Base-by-base conservation (phyloP, 352 stramenopile species). In the Phytopythium litorale region DNA sequence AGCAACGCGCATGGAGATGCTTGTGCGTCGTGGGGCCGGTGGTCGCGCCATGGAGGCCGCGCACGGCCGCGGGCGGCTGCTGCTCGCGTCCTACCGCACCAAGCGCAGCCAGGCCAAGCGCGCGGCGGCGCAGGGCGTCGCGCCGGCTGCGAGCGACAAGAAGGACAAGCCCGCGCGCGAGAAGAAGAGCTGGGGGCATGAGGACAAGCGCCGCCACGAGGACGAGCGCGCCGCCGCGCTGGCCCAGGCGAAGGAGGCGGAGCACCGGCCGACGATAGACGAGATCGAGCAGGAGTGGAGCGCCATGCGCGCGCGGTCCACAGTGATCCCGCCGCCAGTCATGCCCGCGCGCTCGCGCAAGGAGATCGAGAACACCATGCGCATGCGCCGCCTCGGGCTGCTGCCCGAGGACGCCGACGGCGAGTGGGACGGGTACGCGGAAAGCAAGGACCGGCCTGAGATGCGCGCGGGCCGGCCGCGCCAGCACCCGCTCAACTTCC, bases 281-380 rank as follows among this genome's bases (percentile, higher is more conserved):
- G 72, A 79, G 43, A 67, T 87, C 42, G 69, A 87, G 35, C 64
- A 70, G 50, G 64, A 83, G 35, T 87, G 78, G 78, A 62, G 59
- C n/a, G 62, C 50, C 19, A 79, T 87, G 75, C 78, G 78, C 35
- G 49, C 55, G 45, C 66, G 75, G 16, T 72, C 78, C 15, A 56
- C 66, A 46, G 33, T 68, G 11, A 60, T 78, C 49, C 74, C 70
- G 2, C 68, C 73, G 7, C 72, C 71, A 15, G 65, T 82, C 21
- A 56, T 84, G n/a, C 66, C 78, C 7, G 61, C 58, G 23, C 62
- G 70, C 6, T 75, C 71, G 25, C 73, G 74, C 52, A 75, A 77
- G 32, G 72, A 79, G 58, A 79, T 86, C 50, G 65, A 83, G 67
- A 87, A 87, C 73, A 82, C 76, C 59, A 70, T 76, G 48, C 79